These are phyloP conservation scores for Dactylellina leptospora DNA, from an alignment of 2,329 filamentous ascomycete species.

Conservation along the genomic window DNA sequence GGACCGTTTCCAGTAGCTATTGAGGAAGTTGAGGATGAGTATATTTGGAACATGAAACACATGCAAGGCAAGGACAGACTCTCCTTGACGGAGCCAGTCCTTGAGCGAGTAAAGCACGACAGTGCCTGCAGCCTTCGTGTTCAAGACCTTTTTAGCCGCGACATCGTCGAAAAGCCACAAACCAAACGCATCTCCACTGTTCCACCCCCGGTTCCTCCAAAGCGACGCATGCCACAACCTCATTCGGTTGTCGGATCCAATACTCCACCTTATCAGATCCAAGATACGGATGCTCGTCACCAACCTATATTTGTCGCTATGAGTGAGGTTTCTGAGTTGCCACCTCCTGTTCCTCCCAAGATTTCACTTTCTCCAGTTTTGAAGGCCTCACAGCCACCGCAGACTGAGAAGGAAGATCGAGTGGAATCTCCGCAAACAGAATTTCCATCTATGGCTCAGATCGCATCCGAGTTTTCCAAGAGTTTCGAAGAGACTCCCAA, in stretches of 20 bases:
- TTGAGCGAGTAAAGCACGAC: neutral
- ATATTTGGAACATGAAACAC: neutral
- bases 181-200: neutral
- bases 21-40: neutral
- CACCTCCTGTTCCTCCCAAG: constrained; percentile 21
- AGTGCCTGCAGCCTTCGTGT: neutral
- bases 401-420: neutral
- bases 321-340: neutral
- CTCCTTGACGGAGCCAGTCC: neutral
- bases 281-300: constrained; percentile 11
- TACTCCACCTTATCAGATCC: constrained; percentile 42
- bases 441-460: no score
- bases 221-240: neutral
- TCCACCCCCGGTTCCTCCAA: constrained; percentile 25
- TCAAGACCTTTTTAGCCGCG: neutral
- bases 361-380: neutral
- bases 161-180: neutral
- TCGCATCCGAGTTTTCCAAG: no score
- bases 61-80: neutral
- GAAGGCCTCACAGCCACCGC: neutral
- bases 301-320: constrained; percentile 23
- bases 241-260: constrained; percentile 26
- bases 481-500: no score
- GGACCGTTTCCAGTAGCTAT: no score
- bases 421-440: no score